Conservation (phyloP, 768 basidiomycete species). For the Agaricus sinodeliciosus region DNA sequence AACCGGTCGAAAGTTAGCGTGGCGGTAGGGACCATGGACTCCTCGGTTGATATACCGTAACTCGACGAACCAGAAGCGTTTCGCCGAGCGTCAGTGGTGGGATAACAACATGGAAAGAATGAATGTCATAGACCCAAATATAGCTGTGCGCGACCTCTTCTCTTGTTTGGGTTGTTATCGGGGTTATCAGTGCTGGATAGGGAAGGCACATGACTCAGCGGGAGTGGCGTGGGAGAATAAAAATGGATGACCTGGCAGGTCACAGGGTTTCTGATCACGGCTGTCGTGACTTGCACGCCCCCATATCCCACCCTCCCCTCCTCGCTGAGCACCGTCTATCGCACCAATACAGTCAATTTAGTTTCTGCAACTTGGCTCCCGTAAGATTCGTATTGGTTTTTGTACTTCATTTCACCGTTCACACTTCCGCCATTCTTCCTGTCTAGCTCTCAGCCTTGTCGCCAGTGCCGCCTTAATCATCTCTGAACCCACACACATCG, state of each 20-base stretch:
- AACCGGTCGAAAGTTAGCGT: too few species aligned
- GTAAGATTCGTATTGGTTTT: not conserved
- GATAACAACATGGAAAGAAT: too few species aligned
- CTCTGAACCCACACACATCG: not conserved
- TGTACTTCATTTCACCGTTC: not conserved
- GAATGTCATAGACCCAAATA: too few species aligned
- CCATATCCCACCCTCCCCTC: slow-evolving; percentile 22
- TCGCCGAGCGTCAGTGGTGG: too few species aligned
- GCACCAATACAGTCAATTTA: slow-evolving; percentile 11
- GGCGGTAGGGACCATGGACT: too few species aligned
- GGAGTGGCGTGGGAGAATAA: slow-evolving; percentile 21
- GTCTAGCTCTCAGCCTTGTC: not conserved
- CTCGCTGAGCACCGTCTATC: slow-evolving; percentile 13
- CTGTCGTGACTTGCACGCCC: slow-evolving; percentile 35
- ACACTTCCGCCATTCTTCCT: not conserved
- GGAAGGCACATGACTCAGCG: slow-evolving; percentile 18
- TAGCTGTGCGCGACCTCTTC: too few species aligned
- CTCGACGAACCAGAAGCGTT: too few species aligned
- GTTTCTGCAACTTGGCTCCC: not conserved
- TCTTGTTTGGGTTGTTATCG: not conserved
- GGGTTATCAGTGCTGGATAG: not conserved
- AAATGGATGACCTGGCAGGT: slow-evolving; percentile 28
- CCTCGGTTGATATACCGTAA: too few species aligned
- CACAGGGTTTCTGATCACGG: slow-evolving; percentile 37
- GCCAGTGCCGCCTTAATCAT: not conserved